Base-by-base conservation (phyloP, 805 yeast species). In the Candida arabinofermentans region DNA sequence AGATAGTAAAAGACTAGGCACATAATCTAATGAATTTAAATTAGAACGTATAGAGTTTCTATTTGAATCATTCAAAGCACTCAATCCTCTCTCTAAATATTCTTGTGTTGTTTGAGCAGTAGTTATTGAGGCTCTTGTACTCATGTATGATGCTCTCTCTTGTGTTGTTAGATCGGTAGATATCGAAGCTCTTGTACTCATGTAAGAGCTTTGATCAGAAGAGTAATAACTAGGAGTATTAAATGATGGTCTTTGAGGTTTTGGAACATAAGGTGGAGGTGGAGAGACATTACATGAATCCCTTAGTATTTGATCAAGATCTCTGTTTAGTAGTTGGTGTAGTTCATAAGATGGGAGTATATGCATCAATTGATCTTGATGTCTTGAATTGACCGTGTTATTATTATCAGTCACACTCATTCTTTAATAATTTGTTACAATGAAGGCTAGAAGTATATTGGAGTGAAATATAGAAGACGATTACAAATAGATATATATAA, bases 31-130 rank as follows among this genome's bases (percentile, higher is more conserved):
- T 4, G n/a, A 3, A n/a, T 33, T 21, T 9, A 33, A 37, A 18
- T 36, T 39, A 24, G 18, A 12, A 50, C 51, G 47, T 13, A 51
- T 31, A 7, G 55, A 49, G 27, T 33, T 23, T 36, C 42, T 8
- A 46, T 40, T 10, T 18, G 32, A 21, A 38, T 22, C 5, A 44
- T 42, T 8, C 37, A 18, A 19, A 18, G 32, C 16, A 39, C 38
- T 19, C 31, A 21, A 17, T 17, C 34, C 22, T 24, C 14, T 12
- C 16, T 22, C 24, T 14, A 22, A 23, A 22, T 27, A 27, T 24
- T 29, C 30, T 35, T 39, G 18, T 27, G 21, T 21, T 17, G 22
- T 40, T 27, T 18, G 22, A 16, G 26, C 32, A n/a, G 32, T 5
- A 29, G 18, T 19, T 13, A 27, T 13, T 8, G 30, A 8, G n/a